Base-by-base conservation (phyloP, 75 land plant genomes). In the Cupressus sempervirens region DNA sequence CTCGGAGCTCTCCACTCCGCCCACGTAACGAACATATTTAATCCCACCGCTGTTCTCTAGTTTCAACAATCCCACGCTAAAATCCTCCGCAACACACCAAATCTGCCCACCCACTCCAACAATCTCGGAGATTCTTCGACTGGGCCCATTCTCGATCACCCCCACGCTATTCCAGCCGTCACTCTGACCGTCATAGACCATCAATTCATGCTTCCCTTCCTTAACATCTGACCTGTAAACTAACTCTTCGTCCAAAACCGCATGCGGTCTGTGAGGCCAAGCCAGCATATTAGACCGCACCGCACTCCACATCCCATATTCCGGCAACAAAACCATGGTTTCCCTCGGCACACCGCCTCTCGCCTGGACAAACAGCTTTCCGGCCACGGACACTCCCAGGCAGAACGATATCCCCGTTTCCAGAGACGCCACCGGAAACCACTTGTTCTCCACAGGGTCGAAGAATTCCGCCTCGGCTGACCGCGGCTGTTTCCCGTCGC, bases 211-310 rank as follows among this genome's bases (percentile, higher is more conserved):
- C 35, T 70, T 70, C 35, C 74, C 74, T 32, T 32, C 74, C 14
- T 70, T 70, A 29, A 70, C 13, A 32, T 70, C 74, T 2, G 35
- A 32, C 35, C 74, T 70, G 35, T 30, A 70, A 1, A 70, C 11
- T 1, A 20, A 20, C 11, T 70, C 7, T 30, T 70, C 35, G 0
- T 32, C 12, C 74, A 30, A 35, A 30, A 70, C 74, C 0, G 74
- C 74, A 70, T 70, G 74, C 11, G 74, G 74, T 32, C 35, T 29
- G 74, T 70, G 74, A 70, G 74, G 74, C 74, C 74, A 70, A 3
- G 74, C 35, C 9, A 70, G 74, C 74, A 70, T 70, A 11, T 70
- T 70, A 35, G 35, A 70, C 74, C 35, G 32, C 3, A 70, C 1
- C 0, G 74, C 14, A 13, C 74, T 70, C 74, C 74, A 70, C 35